phyloP scores from a whole-genome alignment of 805 yeast genomes.

The Teunomyces cretensis region DNA sequence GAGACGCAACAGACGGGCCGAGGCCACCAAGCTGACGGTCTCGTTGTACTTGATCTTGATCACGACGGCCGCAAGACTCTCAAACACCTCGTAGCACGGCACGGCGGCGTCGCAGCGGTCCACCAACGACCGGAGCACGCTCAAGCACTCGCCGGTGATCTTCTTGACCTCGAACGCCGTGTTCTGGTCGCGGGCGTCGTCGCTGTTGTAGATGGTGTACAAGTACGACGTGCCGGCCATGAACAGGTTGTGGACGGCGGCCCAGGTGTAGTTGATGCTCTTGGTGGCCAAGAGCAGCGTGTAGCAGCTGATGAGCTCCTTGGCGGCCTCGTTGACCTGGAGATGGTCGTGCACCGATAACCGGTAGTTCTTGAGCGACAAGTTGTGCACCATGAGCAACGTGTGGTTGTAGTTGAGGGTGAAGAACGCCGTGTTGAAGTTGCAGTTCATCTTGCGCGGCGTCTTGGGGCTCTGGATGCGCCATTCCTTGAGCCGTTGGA shows the following conservation, averaged over 20 bases:
- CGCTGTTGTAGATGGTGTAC: conserved; percentile 71
- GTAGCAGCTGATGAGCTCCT: conserved; percentile 65
- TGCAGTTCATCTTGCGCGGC: conserved; percentile 63
- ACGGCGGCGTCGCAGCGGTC: conserved; percentile 79
- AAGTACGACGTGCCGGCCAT: conserved; percentile 87
- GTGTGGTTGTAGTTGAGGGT: conserved; percentile 77
- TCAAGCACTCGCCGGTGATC: conserved; percentile 55
- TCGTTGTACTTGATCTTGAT: conserved; percentile 54
- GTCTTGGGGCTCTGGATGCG: conserved; percentile 54
- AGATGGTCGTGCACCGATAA: conserved; percentile 54
- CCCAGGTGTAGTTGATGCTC: conserved; percentile 85
- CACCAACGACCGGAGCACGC: conserved; percentile 57
- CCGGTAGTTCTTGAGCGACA: conserved; percentile 66
- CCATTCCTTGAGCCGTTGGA: conserved; percentile 62
- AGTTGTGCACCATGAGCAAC: conserved; percentile 67
- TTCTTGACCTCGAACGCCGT: conserved; percentile 43
- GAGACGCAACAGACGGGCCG: conserved; percentile 7
- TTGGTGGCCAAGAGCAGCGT: conserved; percentile 53
- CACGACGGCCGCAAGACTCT: conserved; percentile 70
- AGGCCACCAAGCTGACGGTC: conserved; percentile 19
- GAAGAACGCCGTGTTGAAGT: conserved; percentile 69
- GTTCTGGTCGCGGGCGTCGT: conserved; percentile 48
- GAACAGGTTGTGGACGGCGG: conserved; percentile 83
- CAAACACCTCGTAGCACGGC: conserved; percentile 69
- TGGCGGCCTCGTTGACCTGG: conserved; percentile 61